Evolutionary conservation across 2,329 filamentous ascomycete genomes (phyloP), one percentile per base, ranked within the genome.

Genomic region (Pseudovirgaria hyperparasitica): DNA sequence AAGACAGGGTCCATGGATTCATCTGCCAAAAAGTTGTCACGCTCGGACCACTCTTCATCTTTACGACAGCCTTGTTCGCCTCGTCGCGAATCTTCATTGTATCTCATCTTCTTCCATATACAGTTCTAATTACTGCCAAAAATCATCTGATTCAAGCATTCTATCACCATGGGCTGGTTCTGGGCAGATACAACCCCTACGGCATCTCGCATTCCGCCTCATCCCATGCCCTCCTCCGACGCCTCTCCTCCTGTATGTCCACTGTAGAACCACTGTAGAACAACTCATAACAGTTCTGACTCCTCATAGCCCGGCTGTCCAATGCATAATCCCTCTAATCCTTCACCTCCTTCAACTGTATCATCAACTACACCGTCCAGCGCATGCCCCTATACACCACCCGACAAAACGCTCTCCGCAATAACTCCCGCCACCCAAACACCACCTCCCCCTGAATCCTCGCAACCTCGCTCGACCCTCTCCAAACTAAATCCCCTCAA

Each of bases 401-500:
- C 66, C 35, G 55, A 56, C 30, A 46, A 47, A 5, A 28, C 45
- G 21, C n/a, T n/a, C n/a, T n/a, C n/a, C n/a, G n/a, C n/a, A n/a
- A n/a, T n/a, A n/a, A 40, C 52, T 16, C 43, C 42, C 26, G 34
- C 36, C 23, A 20, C 39, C 11, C 48, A 52, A 31, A 39, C 45
- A 23, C 38, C 41, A 20, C 29, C 34, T 39, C 34, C 41, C 28
- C 34, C 48, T n/a, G 37, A 47, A 16, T 48, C 43, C 28, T n/a
- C n/a, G n/a, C n/a, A n/a, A n/a, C n/a, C n/a, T n/a, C 50, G 57
- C 22, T 70, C 72, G 1, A 67, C 68, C 20, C 58, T 75, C 30
- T 72, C 73, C n/a, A 75, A 69, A 42, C 59, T 80, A 22, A 82
- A 82, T 43, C 76, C 76, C 5, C 67, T 98, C 28, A 98, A 98